Evolutionary conservation across 495 filamentous ascomycete species (phyloP), one percentile per base, ranked within the genome.

Genomic region (Oleoguttula mirabilis): DNA sequence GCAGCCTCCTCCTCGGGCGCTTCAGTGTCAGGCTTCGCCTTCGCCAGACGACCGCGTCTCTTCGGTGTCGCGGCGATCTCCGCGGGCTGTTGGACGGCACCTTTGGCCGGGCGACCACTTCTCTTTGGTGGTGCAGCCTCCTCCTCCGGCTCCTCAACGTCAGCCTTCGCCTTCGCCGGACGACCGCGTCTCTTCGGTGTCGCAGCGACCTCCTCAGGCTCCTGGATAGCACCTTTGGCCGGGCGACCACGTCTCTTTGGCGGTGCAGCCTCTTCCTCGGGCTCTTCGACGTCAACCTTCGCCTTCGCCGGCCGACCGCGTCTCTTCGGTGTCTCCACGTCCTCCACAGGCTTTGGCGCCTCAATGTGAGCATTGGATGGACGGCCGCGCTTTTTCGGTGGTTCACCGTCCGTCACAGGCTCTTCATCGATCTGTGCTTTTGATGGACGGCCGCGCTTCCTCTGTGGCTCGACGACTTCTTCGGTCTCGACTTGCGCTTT

Each of bases 241-340:
- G 43, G 48, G 15, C 41, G 34, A 15, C 37, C 35, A 21, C 45
- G 45, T 34, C 37, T 43, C 25, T 41, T 40, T n/a, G n/a, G n/a
- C n/a, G n/a, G n/a, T 31, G 28, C 6, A 6, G 15, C 17, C 11
- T 10, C 3, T 10, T 20, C 28, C 14, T 10, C 25, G 8, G 10
- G 15, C 10, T 17, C 10, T 15, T 2, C 39, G 7, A 25, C 24
- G 15, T 47, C 36, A n/a, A 36, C 23, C 3, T 25, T 21, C 23
- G 36, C 4, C 16, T 28, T 28, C 25, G 25, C 7, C 7, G 25
- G 25, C n/a, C 25, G 7, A 28, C 25, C 25, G n/a, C 7, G 10
- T 35, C 16, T 35, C 32, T 35, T 35, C 7, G 32, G 32, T 15
- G 32, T 35, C 19, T 35, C 12, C 8, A 15, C 32, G 32, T 7